Base-by-base conservation (phyloP, 805 yeast species). In the Debaryomyces hansenii region DNA sequence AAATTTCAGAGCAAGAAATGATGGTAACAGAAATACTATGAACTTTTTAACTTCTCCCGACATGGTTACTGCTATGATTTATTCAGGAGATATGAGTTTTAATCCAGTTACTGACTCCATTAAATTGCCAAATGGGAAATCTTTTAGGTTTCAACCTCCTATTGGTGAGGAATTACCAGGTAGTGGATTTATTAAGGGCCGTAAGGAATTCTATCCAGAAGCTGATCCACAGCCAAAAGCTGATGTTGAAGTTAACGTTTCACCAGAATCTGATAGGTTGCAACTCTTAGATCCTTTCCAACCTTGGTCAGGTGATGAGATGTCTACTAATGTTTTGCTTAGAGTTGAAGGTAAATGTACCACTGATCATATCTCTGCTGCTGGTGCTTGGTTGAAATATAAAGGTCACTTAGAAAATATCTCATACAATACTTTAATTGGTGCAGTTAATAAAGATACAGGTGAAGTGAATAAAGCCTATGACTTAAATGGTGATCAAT, bases 41-140 rank as follows among this genome's bases (percentile, higher is more conserved):
- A 95, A 95, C 69, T 94, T 94, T 70, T 84, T 94, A 62, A 94
- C 99, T n/a, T 91, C 98, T 20, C 99, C 99, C 47, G 99, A 94
- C 66, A 80, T 94, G 69, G 98, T 92, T 54, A 92, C 97, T 36
- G 97, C 98, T 34, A 87, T 90, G 87, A 90, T 91, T 52, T 91
- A 91, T 67, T 85, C 97, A 9, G 98, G 98, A 56, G 88, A 87
- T 63, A 85, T 90, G 69, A 82, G 84, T 64, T 94, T 87, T 79
- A 91, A 94, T 72, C 99, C 99, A 51, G 58, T 88, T 45, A 87
- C 87, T 33, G 99, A 94, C 67, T 71, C 85, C n/a, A 84, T 94
- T 57, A 78, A 78, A 63, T 80, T 80, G 50, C 78, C 77, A 39
- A 74, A 83, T 51, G 97, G 97, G 45, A 74, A 79, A 49, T 75